Evolutionary conservation across 2,329 filamentous ascomycete species (phyloP).

Genomic region (Fusarium staphyleae): DNA sequence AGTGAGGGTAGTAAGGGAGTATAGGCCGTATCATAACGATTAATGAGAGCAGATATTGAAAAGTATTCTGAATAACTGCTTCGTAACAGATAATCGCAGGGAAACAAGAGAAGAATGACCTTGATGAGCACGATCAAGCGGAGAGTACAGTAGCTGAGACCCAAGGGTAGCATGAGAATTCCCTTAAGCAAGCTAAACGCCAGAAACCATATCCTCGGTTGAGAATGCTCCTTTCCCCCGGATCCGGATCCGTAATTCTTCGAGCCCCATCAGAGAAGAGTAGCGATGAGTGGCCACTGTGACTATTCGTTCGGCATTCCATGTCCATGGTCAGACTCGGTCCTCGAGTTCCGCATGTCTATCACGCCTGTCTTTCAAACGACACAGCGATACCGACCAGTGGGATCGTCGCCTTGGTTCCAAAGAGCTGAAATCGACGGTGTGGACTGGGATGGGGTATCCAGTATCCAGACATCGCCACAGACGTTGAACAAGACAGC

Average conservation of each 20-base stretch:
- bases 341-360: not conserved
- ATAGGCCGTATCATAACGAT: too few species aligned
- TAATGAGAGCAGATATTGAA: too few species aligned
- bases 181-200: not conserved
- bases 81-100: too few species aligned
- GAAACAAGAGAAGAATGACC: too few species aligned
- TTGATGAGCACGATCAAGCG: too few species aligned
- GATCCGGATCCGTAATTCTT: not conserved
- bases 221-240: conserved; percentile 5
- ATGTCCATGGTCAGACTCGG: not conserved
- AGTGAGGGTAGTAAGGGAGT: too few species aligned
- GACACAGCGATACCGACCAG: not conserved
- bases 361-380: not conserved
- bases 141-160: too few species aligned
- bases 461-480: conserved; percentile 3
- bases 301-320: not conserved
- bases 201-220: conserved; percentile 9
- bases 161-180: not conserved
- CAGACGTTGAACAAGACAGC: not conserved
- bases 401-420: not conserved
- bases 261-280: too few species aligned
- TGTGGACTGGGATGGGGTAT: not conserved
- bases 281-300: not conserved
- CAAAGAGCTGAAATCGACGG: not conserved
- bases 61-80: too few species aligned